Evolutionary conservation across 2,329 filamentous ascomycete genomes (phyloP).

Genomic region (Fusarium tuaranense): DNA sequence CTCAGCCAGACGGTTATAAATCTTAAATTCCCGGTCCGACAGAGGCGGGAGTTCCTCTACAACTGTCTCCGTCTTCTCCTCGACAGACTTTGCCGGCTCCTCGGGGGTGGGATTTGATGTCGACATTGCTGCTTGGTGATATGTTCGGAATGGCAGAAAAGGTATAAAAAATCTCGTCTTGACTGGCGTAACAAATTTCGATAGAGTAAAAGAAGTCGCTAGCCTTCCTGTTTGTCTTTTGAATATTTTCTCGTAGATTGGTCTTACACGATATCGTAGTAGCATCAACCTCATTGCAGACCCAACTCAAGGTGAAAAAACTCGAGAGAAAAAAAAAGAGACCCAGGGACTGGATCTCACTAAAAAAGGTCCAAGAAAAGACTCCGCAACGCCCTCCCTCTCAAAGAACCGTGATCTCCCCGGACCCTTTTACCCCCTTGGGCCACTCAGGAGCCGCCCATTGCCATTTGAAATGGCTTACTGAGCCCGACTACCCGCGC

Average conservation of each 20-base stretch:
- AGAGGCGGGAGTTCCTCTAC: constrained; percentile 67
- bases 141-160: background rate
- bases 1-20: constrained; percentile 79
- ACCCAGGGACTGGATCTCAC: constrained; percentile 3
- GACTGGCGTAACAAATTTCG: background rate
- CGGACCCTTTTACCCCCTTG: constrained; percentile 2
- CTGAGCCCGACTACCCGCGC: constrained; percentile 38
- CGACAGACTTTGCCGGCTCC: constrained; percentile 13
- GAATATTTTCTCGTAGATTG: constrained; percentile 5
- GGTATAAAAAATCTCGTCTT: background rate
- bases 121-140: constrained; percentile 33
- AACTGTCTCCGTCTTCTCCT: constrained; percentile 21
- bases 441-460: constrained; percentile 31
- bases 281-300: constrained; percentile 32
- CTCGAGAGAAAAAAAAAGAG: background rate
- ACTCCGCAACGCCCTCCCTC: constrained; percentile 14
- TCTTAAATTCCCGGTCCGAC: constrained; percentile 72
- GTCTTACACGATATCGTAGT: constrained; percentile 8
- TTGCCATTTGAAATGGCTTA: constrained; percentile 39
- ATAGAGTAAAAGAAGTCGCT: background rate
- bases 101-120: constrained; percentile 12
- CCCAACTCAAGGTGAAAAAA: background rate
- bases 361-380: constrained; percentile 10
- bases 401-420: constrained; percentile 18
- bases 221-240: background rate